Evolutionary conservation across 2,329 filamentous ascomycete genomes (phyloP).

Genomic region (Pezicula carpinea): DNA sequence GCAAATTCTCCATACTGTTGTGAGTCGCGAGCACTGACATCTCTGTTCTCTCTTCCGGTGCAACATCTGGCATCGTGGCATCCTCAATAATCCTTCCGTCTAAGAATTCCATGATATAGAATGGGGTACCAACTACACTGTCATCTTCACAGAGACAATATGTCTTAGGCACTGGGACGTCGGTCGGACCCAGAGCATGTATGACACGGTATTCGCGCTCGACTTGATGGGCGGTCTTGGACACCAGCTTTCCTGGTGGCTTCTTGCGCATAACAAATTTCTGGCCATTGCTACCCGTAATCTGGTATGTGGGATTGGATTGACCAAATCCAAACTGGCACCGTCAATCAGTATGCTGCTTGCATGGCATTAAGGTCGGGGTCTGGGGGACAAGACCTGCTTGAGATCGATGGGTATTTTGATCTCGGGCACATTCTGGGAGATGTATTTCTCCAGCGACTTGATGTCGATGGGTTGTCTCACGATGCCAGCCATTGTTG

Average conservation of each 20-base stretch:
- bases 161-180: conserved; percentile 80
- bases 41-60: conserved; percentile 61
- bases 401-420: conserved; percentile 80
- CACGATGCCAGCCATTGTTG: conserved; percentile 73
- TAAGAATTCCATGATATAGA: conserved; percentile 96
- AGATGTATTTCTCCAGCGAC: conserved; percentile 75
- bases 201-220: conserved; percentile 94
- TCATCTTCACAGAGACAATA: conserved; percentile 84
- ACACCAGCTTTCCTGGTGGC: conserved; percentile 88
- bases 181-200: conserved; percentile 71
- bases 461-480: conserved; percentile 85
- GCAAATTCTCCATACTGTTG: neutral
- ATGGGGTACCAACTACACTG: conserved; percentile 77
- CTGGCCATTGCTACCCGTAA: conserved; percentile 65
- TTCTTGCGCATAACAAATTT: conserved; percentile 95
- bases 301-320: conserved; percentile 93
- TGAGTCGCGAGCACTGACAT: conserved; percentile 50
- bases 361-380: neutral
- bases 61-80: conserved; percentile 70
- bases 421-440: conserved; percentile 75
- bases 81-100: conserved; percentile 93
- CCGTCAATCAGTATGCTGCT: conserved; percentile 2
- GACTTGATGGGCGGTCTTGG: conserved; percentile 91
- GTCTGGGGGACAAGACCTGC: conserved; percentile 55
- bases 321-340: conserved; percentile 93